Base-by-base conservation (phyloP, 495 filamentous ascomycete genomes). In the Ascobolus immersus region DNA sequence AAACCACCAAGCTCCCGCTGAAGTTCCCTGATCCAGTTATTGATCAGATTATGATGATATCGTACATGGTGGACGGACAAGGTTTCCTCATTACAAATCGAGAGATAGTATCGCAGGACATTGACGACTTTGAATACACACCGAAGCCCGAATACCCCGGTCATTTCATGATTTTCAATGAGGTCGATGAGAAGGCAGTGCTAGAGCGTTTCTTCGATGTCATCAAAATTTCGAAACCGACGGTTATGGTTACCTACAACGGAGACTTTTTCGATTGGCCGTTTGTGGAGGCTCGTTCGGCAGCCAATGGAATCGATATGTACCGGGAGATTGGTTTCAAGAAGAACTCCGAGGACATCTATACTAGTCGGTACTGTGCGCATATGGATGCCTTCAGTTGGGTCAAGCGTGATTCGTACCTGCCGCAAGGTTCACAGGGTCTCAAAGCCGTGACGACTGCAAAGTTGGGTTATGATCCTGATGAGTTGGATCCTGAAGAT, bases 211-310 rank as follows among this genome's bases (percentile, higher is more conserved):
- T 99, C 52, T 94, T 94, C 43, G 62, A 77, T 12, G 82, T 92
- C 44, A 75, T 99, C 50, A 94, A 94, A 49, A 77, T 89, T 50
- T 79, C 81, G 3, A 70, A 76, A 35, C 86, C 86, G 2, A 93
- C 81, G 0, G 81, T 99, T 11, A 93, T 99, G 47, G 86, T 82
- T 11, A 93, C 89, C 3, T 99, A 99, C 61, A 99, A 99, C 74
- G 86, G 86, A 52, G 86, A 99, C 61, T 99, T 94, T 44, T 99
- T 99, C 68, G 86, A 99, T 67, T 99, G 86, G 86, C 86, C 89
- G 0, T 99, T 86, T 44, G 81, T 99, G 11, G 86, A 99, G 56
- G 65, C 89, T 13, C 64, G 86, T 50, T 79, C 86, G 10, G 86
- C 79, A 49, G 62, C 89, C 22, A 67, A 81, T 29, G 86, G 86